phyloP scores from a whole-genome alignment of 257 asterid species.

The Forsythia viridissima region DNA sequence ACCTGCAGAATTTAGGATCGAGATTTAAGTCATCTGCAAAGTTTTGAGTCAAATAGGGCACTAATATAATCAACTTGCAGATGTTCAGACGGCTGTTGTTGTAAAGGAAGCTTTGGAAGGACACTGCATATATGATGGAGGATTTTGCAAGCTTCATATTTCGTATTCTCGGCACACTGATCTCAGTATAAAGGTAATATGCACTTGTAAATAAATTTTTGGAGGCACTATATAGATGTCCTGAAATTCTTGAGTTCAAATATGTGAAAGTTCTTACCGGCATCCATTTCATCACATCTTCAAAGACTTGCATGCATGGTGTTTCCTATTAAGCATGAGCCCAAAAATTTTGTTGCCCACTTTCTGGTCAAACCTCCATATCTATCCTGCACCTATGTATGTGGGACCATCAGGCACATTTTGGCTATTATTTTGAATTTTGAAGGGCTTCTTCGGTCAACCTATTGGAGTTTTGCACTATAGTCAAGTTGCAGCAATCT shows the following conservation, averaged over 20 bases:
- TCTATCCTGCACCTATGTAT: background rate
- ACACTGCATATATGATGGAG: slow-evolving; percentile 96
- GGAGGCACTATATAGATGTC: background rate
- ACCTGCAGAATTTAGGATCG: background rate
- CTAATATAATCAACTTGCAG: slow-evolving; percentile 42
- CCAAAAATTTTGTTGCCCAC: no score
- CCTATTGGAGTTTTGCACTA: background rate
- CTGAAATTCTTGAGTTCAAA: background rate
- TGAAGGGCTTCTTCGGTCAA: background rate
- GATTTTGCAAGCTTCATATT: slow-evolving; percentile 95
- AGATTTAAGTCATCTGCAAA: background rate
- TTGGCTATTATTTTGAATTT: background rate
- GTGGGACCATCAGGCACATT: background rate
- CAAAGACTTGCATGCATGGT: background rate
- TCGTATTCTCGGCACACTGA: slow-evolving; percentile 96
- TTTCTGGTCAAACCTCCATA: background rate
- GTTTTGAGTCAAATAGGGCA: slow-evolving; percentile 5
- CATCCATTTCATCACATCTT: background rate
- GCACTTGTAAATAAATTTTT: background rate
- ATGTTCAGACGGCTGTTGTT: slow-evolving; percentile 89
- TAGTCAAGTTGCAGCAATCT: no score
- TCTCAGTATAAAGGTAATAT: slow-evolving; percentile 86
- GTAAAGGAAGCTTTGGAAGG: slow-evolving; percentile 98
- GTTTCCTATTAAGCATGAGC: background rate
- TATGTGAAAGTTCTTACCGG: background rate